These are phyloP conservation scores for Debaryomyces maramus DNA, from an alignment of 805 yeast genomes.

Conservation along the genomic window DNA sequence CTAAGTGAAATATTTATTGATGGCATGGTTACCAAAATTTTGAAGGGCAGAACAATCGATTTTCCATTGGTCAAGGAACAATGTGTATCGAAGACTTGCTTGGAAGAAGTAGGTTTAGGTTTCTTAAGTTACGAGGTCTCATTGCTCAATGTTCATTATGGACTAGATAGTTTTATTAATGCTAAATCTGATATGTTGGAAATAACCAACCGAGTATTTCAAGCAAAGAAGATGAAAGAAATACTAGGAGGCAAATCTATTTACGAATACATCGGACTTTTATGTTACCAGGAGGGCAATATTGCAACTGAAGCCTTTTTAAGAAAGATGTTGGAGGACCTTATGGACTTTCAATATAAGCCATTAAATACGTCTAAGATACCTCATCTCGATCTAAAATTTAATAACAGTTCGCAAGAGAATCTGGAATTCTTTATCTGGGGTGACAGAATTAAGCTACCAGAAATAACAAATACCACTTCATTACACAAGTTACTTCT, in stretches of 20 bases:
- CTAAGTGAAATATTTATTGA: background rate
- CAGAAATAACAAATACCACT: background rate
- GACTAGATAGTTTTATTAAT: slow-evolving; percentile 12
- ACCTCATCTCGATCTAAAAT: background rate
- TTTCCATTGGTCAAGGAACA: background rate
- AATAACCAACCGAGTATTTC: background rate
- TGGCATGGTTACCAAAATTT: background rate
- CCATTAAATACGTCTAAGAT: background rate
- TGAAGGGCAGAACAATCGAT: background rate
- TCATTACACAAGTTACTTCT: slow-evolving; percentile 7
- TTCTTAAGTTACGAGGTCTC: slow-evolving; percentile 8
- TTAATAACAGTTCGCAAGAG: background rate
- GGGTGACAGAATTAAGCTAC: slow-evolving; percentile 2
- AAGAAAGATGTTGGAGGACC: slow-evolving; percentile 1
- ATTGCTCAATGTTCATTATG: slow-evolving; percentile 9
- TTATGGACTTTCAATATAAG: background rate
- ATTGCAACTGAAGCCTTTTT: slow-evolving; percentile 2
- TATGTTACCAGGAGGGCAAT: background rate
- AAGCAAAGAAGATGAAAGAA: background rate
- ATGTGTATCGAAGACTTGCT: background rate
- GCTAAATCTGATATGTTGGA: slow-evolving; percentile 10
- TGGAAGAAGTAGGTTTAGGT: slow-evolving; percentile 7
- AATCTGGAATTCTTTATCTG: background rate
- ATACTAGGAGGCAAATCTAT: background rate
- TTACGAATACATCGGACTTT: slow-evolving; percentile 3